Evolutionary conservation across 179 eudicot species (phyloP), one percentile per base, ranked within the genome.

Genomic region (Beta corolliflora): DNA sequence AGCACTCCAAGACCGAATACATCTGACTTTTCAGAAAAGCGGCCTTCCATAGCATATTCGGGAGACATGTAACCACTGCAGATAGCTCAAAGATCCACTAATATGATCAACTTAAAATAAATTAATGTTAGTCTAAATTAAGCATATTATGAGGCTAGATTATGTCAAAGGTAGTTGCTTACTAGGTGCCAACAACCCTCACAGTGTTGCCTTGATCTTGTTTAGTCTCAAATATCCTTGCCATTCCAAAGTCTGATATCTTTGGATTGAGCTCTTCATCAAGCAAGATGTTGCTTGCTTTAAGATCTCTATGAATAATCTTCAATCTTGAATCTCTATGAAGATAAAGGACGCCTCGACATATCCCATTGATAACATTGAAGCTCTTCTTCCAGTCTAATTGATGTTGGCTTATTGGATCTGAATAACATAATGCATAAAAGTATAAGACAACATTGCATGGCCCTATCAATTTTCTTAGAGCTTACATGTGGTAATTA

Each of bases 111-210:
- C 29, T 25, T 1, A 25, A 25, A 1, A 25, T 25, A 25, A n/a
- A n/a, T n/a, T n/a, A 25, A 25, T 25, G 29, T 1, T 25, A 25
- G 29, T 15, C 68, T 7, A 4, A 64, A 23, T 12, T 9, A 6
- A 23, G 15, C 7, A 29, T 23, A 4, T 10, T 41, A 23, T 60
- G 18, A 19, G 25, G 64, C 71, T 25, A 25, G 29, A 76, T 21
- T 61, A 46, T 14, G 52, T 44, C 50, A 10, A 68, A 46, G 55
- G 55, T 53, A 53, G 55, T 53, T 31, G 82, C 87, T 88, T 82
- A 90, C 93, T 86, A 90, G 76, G 93, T 89, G 76, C 91, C 93
- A 7, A 90, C 88, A 1, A 90, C 90, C 41, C 90, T 81, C n/a
- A 54, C 65, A 1, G 93, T 90, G 55, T 80, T 90, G 31, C 74